These are phyloP conservation scores for Fomitiporia mediterranea DNA, from an alignment of 1,284 basidiomycete species.

Conservation along the genomic window DNA sequence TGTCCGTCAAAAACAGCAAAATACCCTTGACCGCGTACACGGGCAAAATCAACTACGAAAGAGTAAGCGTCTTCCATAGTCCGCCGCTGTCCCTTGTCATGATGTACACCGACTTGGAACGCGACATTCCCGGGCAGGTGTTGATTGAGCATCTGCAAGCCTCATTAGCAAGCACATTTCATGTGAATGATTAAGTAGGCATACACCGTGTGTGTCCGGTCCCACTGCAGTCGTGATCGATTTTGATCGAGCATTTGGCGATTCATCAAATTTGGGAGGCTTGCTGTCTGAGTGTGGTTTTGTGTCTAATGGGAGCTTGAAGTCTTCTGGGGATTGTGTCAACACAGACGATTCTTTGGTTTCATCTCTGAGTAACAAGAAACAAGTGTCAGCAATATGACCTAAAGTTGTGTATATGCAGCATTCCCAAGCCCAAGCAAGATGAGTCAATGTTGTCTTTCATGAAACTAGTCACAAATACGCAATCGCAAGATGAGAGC, in stretches of 20 bases:
- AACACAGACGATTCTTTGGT: background rate
- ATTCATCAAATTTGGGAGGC: conserved; percentile 29
- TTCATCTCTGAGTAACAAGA: background rate
- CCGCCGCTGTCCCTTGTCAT: conserved; percentile 87
- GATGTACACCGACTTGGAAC: conserved; percentile 84
- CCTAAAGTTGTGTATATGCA: too few relatives aligned
- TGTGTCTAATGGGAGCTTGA: too few relatives aligned
- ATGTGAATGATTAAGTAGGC: conserved; percentile 27
- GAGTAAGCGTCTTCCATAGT: conserved; percentile 99
- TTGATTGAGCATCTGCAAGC: conserved; percentile 49
- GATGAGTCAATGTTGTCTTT: too few relatives aligned
- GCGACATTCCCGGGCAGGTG: conserved; percentile 47
- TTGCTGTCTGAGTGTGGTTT: background rate
- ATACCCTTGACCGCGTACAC: conserved; percentile 91
- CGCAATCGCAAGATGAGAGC: too few relatives aligned
- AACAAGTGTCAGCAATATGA: background rate
- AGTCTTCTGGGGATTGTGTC: too few relatives aligned
- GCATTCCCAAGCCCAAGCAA: too few relatives aligned
- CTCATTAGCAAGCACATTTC: background rate
- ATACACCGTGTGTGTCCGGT: conserved; percentile 70
- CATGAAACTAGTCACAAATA: too few relatives aligned
- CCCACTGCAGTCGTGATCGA: conserved; percentile 68
- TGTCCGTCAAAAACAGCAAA: conserved; percentile 99
- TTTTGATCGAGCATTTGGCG: conserved; percentile 67
- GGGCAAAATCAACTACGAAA: conserved; percentile 91